Evolutionary conservation across 2,329 filamentous ascomycete species (phyloP).

Genomic region (Didymella exigua): DNA sequence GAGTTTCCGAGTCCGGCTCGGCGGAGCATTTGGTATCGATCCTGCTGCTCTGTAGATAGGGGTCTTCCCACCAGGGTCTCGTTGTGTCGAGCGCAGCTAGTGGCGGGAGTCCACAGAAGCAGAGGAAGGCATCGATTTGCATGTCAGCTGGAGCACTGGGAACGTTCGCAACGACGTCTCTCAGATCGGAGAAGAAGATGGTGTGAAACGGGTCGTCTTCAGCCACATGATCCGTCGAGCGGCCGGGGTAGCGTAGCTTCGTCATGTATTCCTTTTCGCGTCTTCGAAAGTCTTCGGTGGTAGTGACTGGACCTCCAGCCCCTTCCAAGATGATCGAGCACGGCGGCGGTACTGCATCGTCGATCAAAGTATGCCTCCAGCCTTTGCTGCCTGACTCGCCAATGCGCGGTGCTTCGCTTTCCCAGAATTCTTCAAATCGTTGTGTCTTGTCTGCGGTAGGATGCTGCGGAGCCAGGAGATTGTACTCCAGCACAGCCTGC

Average conservation of each 20-base stretch:
- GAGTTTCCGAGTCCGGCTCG: neutral
- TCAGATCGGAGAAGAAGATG: slow-evolving; percentile 78
- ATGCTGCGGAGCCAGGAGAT: slow-evolving; percentile 67
- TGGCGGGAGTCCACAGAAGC: slow-evolving; percentile 55
- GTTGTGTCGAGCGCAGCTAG: neutral
- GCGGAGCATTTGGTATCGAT: neutral
- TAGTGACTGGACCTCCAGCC: slow-evolving; percentile 14
- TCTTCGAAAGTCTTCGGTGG: slow-evolving; percentile 35
- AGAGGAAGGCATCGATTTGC: slow-evolving; percentile 70
- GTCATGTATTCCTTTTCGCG: slow-evolving; percentile 60
- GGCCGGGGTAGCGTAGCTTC: slow-evolving; percentile 67
- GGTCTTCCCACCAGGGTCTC: slow-evolving; percentile 53
- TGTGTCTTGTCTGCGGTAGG: neutral
- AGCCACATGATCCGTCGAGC: slow-evolving; percentile 73
- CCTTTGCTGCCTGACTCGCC: slow-evolving; percentile 75
- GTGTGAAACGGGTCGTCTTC: slow-evolving; percentile 85
- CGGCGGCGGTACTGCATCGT: slow-evolving; percentile 19
- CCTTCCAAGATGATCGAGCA: slow-evolving; percentile 7
- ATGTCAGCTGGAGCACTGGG: slow-evolving; percentile 49
- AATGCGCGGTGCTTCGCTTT: slow-evolving; percentile 77
- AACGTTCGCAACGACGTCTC: slow-evolving; percentile 62
- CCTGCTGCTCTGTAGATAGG: slow-evolving; percentile 19
- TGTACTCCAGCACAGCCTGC: slow-evolving; percentile 80
- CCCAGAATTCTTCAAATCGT: slow-evolving; percentile 79
- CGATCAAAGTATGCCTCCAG: slow-evolving; percentile 63